Percentiles rank a stretch among this genome's conserved stretches.
These are phyloP conservation scores for Grigorovia humatica DNA, from an alignment of 805 yeast genomes.

Conservation along the genomic window DNA sequence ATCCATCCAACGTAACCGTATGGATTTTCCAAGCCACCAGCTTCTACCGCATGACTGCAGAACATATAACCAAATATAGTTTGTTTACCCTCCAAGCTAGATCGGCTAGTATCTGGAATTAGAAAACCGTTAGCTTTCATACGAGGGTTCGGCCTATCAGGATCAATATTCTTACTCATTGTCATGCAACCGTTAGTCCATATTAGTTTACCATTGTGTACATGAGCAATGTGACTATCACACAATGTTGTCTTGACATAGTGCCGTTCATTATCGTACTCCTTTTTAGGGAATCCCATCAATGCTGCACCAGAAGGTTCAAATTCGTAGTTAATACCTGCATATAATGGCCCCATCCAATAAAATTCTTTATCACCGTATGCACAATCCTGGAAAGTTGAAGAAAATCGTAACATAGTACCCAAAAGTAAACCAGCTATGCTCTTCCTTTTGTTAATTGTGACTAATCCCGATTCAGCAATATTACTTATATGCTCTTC, in stretches of 20 bases:
- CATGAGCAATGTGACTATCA: conserved; percentile 2
- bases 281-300: neutral
- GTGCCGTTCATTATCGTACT: neutral
- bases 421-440: neutral
- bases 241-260: neutral
- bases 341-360: conserved; percentile 1
- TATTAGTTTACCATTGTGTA: neutral
- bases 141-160: neutral
- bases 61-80: neutral
- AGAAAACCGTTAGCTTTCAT: neutral
- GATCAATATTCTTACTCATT: neutral
- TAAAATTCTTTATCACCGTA: conserved; percentile 1
- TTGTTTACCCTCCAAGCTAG: neutral
- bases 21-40: neutral
- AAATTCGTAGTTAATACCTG: neutral
- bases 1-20: neutral
- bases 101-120: neutral
- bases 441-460: neutral
- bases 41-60: neutral
- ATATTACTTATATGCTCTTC: neutral
- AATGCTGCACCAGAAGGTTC: neutral
- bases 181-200: conserved; percentile 1
- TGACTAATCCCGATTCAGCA: conserved; percentile 1
- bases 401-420: neutral
- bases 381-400: neutral